Evolutionary conservation across 2,329 filamentous ascomycete genomes (phyloP).

Genomic region (Ophiostoma piceae): DNA sequence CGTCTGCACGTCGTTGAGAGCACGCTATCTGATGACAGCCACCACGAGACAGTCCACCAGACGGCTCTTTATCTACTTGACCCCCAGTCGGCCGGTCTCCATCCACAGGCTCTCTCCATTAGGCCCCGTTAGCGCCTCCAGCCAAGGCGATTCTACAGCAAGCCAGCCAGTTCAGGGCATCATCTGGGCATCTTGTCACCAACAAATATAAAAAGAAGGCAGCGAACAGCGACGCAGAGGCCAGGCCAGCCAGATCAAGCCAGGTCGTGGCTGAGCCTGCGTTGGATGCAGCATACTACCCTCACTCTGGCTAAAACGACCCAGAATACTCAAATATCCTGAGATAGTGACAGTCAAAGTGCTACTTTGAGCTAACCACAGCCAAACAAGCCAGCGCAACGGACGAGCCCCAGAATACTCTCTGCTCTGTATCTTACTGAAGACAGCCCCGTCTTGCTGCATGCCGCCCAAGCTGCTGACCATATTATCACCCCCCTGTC

Average conservation of each 20-base stretch:
- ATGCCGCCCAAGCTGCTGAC: slow-evolving; percentile 11
- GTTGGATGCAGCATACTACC: neutral
- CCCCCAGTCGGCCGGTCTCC: slow-evolving; percentile 4
- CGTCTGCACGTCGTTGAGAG: neutral
- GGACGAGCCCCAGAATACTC: slow-evolving; percentile 11
- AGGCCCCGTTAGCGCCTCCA: slow-evolving; percentile 15
- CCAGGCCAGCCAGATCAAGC: neutral
- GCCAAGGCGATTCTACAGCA: slow-evolving; percentile 19
- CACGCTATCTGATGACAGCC: neutral
- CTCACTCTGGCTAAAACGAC: neutral
- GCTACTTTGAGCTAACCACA: neutral
- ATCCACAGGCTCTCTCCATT: neutral
- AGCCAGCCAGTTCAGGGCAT: neutral
- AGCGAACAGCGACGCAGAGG: neutral
- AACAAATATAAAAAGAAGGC: slow-evolving; percentile 1
- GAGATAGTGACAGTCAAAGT: neutral
- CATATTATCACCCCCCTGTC: neutral
- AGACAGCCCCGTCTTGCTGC: slow-evolving; percentile 9
- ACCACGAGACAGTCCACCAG: neutral
- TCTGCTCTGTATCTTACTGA: neutral
- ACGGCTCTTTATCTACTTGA: neutral
- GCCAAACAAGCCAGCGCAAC: neutral
- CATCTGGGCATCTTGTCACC: neutral
- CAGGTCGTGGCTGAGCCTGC: slow-evolving; percentile 8
- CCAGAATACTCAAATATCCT: neutral